Conservation (phyloP, 2,329 filamentous ascomycete genomes). For the Fusarium nygamai region DNA sequence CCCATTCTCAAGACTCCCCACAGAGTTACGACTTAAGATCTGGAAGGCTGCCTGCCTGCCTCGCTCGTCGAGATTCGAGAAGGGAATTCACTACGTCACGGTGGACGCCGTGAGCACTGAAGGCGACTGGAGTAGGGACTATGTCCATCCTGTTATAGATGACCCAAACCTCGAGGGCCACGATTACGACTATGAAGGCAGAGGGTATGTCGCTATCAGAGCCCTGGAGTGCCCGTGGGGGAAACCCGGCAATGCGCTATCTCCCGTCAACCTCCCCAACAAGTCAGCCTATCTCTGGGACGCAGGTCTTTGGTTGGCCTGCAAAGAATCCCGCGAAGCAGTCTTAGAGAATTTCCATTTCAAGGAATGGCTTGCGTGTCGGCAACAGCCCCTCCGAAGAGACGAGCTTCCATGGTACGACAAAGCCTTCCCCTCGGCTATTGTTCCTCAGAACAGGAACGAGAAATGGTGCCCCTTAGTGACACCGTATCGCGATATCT, state of each 20-base stretch:
- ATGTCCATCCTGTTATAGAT: background rate
- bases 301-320: constrained; percentile 6
- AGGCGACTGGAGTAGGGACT: no score
- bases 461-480: background rate
- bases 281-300: constrained; percentile 15
- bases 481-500: background rate
- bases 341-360: background rate
- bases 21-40: background rate
- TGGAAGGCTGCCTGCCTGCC: background rate
- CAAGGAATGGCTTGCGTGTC: background rate
- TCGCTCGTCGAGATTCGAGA: background rate
- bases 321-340: background rate
- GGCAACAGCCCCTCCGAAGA: background rate
- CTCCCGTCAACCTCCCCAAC: background rate
- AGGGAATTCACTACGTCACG: background rate
- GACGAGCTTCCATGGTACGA: background rate
- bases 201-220: background rate
- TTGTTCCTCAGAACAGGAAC: background rate
- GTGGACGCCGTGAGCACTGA: background rate
- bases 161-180: background rate
- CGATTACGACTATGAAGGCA: background rate
- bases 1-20: background rate
- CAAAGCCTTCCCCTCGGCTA: background rate
- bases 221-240: background rate
- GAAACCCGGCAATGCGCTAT: no score